Conservation (phyloP, 208 protist species). For the Leptomonas seymouri region DNA sequence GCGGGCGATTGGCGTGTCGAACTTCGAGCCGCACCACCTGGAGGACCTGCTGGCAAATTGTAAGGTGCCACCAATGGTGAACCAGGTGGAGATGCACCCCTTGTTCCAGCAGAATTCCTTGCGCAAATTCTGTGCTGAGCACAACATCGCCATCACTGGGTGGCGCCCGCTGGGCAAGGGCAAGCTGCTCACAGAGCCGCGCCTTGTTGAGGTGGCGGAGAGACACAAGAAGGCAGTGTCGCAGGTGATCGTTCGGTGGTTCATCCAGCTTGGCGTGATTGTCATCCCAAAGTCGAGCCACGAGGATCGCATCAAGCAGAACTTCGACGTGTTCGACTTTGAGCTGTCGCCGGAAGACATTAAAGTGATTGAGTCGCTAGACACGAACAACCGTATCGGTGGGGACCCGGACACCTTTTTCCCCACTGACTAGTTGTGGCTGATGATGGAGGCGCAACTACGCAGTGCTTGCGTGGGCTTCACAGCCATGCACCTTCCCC, state of each 20-base stretch:
- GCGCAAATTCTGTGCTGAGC: slow-evolving; percentile 62
- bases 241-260: slow-evolving; percentile 81
- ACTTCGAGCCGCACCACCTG: slow-evolving; percentile 69
- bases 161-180: slow-evolving; percentile 86
- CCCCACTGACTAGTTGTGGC: slow-evolving; percentile 7
- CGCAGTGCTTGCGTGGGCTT: background rate
- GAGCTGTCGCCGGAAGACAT: slow-evolving; percentile 75
- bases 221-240: slow-evolving; percentile 55
- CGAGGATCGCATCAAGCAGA: slow-evolving; percentile 82
- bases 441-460: background rate
- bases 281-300: slow-evolving; percentile 89
- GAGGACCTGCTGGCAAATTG: slow-evolving; percentile 64
- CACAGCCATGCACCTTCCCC: too few relatives aligned
- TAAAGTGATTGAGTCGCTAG: slow-evolving; percentile 48
- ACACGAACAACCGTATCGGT: slow-evolving; percentile 51
- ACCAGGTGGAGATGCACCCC: slow-evolving; percentile 91
- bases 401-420: slow-evolving; percentile 56
- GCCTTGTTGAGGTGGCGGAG: slow-evolving; percentile 50
- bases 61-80: slow-evolving; percentile 79
- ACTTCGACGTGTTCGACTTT: slow-evolving; percentile 91
- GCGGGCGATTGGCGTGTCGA: slow-evolving; percentile 88
- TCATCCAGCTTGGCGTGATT: slow-evolving; percentile 66
- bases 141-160: slow-evolving; percentile 77
- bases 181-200: slow-evolving; percentile 36
- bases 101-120: slow-evolving; percentile 58